These are phyloP conservation scores for Naematelia encephala DNA, from an alignment of 768 basidiomycete species.

Conservation along the genomic window DNA sequence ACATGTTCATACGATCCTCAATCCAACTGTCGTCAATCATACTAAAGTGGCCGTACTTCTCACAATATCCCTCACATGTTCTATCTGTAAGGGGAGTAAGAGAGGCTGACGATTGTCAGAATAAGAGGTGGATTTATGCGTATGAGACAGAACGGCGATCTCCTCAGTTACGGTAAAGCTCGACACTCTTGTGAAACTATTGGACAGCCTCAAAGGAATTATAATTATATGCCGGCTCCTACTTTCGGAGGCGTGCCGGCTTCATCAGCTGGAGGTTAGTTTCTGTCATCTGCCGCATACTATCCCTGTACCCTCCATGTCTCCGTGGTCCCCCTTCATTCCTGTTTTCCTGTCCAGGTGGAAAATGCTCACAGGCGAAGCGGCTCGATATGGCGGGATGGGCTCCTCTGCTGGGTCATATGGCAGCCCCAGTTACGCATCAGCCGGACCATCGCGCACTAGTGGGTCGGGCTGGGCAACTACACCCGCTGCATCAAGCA, in stretches of 20 bases:
- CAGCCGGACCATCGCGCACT: not conserved
- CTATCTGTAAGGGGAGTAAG: too few species aligned
- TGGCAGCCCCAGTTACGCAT: not conserved
- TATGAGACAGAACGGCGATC: slow-evolving; percentile 17
- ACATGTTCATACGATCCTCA: too few species aligned
- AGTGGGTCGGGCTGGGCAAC: not conserved
- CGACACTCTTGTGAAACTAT: slow-evolving; percentile 26
- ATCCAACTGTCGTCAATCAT: too few species aligned
- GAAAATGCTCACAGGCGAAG: not conserved
- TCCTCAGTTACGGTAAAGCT: slow-evolving; percentile 11
- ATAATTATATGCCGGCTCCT: slow-evolving; percentile 14
- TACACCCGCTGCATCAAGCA: not conserved
- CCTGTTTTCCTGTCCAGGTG: too few species aligned
- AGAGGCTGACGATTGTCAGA: too few species aligned
- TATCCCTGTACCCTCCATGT: too few species aligned
- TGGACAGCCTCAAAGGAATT: slow-evolving; percentile 13
- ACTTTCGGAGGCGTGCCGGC: slow-evolving; percentile 33
- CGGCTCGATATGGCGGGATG: not conserved
- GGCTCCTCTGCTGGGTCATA: not conserved
- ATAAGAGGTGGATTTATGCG: slow-evolving; percentile 13
- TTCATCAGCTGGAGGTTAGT: not conserved
- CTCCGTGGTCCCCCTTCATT: too few species aligned
- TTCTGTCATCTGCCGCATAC: too few species aligned
- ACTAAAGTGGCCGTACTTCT: too few species aligned
- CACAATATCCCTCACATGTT: too few species aligned